Conservation (phyloP, 2,329 filamentous ascomycete genomes). For the Ophiostoma montium region DNA sequence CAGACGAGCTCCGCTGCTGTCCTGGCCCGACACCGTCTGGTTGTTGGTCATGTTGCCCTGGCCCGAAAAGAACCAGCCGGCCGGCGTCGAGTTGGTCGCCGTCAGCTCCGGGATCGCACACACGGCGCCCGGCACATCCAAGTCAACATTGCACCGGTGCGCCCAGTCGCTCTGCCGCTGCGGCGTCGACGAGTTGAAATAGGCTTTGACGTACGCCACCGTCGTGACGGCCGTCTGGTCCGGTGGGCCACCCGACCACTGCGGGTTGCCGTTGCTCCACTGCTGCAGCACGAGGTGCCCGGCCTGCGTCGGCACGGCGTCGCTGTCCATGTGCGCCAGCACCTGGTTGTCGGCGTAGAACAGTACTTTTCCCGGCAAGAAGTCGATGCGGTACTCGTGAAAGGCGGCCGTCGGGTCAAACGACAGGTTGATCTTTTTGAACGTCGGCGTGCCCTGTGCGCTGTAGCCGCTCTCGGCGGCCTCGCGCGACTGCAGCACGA, state of each 20-base stretch:
- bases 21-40: slow-evolving; percentile 25
- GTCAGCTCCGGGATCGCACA: slow-evolving; percentile 37
- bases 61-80: slow-evolving; percentile 35
- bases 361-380: slow-evolving; percentile 43
- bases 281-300: slow-evolving; percentile 61
- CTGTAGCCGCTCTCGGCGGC: slow-evolving; percentile 47
- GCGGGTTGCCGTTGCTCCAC: slow-evolving; percentile 61
- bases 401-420: slow-evolving; percentile 53
- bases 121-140: slow-evolving; percentile 23
- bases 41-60: slow-evolving; percentile 32
- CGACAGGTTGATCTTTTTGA: slow-evolving; percentile 40
- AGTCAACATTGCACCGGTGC: slow-evolving; percentile 26
- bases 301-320: slow-evolving; percentile 41
- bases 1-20: not conserved
- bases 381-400: slow-evolving; percentile 73
- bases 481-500: slow-evolving; percentile 57
- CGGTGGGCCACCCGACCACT: slow-evolving; percentile 62
- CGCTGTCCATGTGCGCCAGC: slow-evolving; percentile 41
- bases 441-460: slow-evolving; percentile 44
- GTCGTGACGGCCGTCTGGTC: slow-evolving; percentile 44
- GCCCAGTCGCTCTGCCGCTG: slow-evolving; percentile 25
- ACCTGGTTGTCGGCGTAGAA: slow-evolving; percentile 54
- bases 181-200: slow-evolving; percentile 56
- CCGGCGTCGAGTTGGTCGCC: slow-evolving; percentile 20
- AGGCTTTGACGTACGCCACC: slow-evolving; percentile 59